Conservation (phyloP, 441 rosid genomes). For the Pelargonium exstipulatum region DNA sequence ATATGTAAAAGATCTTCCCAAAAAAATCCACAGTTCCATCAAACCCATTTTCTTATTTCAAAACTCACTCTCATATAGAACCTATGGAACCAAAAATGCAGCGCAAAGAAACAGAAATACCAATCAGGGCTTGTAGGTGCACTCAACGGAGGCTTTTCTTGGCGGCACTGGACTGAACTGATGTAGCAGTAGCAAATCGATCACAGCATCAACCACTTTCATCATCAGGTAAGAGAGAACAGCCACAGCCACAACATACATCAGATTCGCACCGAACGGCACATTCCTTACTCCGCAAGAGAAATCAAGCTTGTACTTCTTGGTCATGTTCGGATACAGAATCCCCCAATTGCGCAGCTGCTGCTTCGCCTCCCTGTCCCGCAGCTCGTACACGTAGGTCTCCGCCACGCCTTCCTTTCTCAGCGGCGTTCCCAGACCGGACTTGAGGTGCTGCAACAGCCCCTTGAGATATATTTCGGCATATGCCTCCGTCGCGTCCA, state of each 20-base stretch:
- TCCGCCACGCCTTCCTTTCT: slow-evolving; percentile 66
- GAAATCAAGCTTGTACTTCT: slow-evolving; percentile 53
- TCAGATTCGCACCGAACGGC: slow-evolving; percentile 9
- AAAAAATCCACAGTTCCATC: neutral
- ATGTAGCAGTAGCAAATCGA: neutral
- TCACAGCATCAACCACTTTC: neutral
- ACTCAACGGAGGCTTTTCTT: neutral
- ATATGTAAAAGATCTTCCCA: neutral
- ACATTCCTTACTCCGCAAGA: slow-evolving; percentile 27
- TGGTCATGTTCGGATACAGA: slow-evolving; percentile 52
- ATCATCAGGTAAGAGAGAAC: neutral
- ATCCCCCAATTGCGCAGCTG: slow-evolving; percentile 58
- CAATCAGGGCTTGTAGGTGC: neutral
- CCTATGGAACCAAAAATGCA: neutral
- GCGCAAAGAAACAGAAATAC: neutral
- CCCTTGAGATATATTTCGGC: slow-evolving; percentile 68
- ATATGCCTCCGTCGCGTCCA: slow-evolving; percentile 51
- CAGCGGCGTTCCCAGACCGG: slow-evolving; percentile 67
- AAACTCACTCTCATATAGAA: neutral
- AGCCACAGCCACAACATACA: slow-evolving; percentile 18
- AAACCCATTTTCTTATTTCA: neutral
- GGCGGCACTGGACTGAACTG: neutral
- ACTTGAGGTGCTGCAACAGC: slow-evolving; percentile 43
- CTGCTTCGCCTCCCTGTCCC: slow-evolving; percentile 39
- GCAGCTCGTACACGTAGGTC: slow-evolving; percentile 61